phyloP scores from a whole-genome alignment of 768 basidiomycete genomes.

The Pisolithus sp. region DNA sequence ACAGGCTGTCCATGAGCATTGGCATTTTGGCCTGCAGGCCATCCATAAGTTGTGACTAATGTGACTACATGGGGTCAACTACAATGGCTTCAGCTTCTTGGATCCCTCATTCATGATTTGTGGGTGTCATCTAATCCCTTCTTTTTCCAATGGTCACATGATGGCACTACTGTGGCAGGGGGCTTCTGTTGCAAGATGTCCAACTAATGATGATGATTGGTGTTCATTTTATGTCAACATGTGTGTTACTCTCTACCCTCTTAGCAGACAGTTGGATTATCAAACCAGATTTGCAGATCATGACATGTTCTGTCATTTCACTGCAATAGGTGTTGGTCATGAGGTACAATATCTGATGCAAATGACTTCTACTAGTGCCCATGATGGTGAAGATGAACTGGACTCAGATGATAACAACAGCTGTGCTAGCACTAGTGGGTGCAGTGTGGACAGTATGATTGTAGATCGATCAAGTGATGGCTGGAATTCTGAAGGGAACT shows the following conservation, averaged over 20 bases:
- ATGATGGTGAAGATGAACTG: neutral
- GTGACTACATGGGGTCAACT: no score
- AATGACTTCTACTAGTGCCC: neutral
- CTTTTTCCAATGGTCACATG: constrained; percentile 17
- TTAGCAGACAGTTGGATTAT: no score
- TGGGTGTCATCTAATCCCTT: constrained; percentile 30
- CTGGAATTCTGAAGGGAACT: neutral
- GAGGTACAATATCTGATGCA: neutral
- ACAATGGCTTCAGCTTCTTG: constrained; percentile 30
- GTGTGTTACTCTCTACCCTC: constrained; percentile 7
- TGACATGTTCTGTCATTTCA: no score
- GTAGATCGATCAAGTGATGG: neutral
- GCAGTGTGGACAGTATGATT: neutral
- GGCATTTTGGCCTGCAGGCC: no score
- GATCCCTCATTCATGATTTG: constrained; percentile 28
- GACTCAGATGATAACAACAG: neutral
- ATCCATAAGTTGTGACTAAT: no score
- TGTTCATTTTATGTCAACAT: constrained; percentile 20
- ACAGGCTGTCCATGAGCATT: no score
- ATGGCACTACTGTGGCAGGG: neutral
- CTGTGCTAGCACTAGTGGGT: neutral
- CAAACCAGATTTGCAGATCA: no score
- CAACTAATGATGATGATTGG: constrained; percentile 12
- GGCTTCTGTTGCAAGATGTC: neutral
- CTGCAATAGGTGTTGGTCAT: neutral